Evolutionary conservation across 208 protist genomes (phyloP).

Genomic region (Acanthamoeba triangularis): DNA sequence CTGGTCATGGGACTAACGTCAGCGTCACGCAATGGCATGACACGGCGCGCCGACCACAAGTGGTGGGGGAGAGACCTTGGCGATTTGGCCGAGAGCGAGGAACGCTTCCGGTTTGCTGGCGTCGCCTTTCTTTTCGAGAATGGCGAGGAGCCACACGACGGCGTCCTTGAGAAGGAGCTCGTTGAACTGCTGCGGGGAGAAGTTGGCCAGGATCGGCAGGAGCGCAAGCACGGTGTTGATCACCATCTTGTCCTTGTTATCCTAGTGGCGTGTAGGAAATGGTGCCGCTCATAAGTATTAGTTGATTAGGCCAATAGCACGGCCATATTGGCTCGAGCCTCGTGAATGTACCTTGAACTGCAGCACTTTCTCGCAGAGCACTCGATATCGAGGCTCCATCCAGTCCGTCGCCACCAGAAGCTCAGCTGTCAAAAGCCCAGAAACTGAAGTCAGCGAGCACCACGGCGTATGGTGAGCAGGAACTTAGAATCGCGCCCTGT

Average conservation of each 20-base stretch:
- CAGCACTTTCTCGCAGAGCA: conserved; percentile 85
- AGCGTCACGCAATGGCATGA: background rate
- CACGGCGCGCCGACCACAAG: too few relatives aligned
- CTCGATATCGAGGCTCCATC: conserved; percentile 80
- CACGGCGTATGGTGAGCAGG: too few relatives aligned
- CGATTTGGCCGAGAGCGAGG: conserved; percentile 87
- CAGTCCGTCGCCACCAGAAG: conserved; percentile 81
- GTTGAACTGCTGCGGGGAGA: conserved; percentile 79
- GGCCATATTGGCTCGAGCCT: too few relatives aligned
- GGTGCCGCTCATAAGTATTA: background rate
- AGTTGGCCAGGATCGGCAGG: conserved; percentile 86
- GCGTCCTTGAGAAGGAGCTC: conserved; percentile 69
- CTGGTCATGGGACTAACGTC: background rate
- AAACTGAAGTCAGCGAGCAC: background rate
- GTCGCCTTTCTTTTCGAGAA: conserved; percentile 41
- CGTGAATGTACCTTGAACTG: conserved; percentile 75
- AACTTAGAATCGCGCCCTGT: background rate
- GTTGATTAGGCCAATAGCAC: too few relatives aligned
- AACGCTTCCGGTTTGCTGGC: conserved; percentile 80
- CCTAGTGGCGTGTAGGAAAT: background rate
- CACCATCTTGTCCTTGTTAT: conserved; percentile 83
- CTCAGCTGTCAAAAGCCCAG: conserved; percentile 76
- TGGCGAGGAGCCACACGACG: conserved; percentile 28
- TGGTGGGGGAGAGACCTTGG: conserved; percentile 57
- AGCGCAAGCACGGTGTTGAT: conserved; percentile 85